Conservation (phyloP, 768 basidiomycete genomes). For the Roridomyces roridus region DNA sequence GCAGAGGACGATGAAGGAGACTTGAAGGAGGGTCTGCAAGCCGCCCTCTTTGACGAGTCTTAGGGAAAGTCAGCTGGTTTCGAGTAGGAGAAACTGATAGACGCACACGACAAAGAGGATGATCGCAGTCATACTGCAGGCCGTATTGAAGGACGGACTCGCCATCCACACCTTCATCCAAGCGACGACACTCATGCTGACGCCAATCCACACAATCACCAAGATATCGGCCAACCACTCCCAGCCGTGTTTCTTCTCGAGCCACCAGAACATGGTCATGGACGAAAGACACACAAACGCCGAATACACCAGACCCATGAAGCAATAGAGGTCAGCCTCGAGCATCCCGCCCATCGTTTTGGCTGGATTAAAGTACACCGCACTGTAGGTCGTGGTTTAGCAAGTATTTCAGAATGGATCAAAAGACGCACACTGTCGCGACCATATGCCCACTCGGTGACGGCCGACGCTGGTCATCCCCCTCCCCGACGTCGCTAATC, state of each 20-base stretch:
- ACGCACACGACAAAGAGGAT: slow-evolving; percentile 83
- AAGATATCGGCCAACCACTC: slow-evolving; percentile 77
- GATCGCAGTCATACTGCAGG: slow-evolving; percentile 85
- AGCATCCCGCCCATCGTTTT: slow-evolving; percentile 94
- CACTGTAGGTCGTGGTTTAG: slow-evolving; percentile 43
- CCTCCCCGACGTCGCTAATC: slow-evolving; percentile 65
- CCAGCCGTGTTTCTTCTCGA: slow-evolving; percentile 73
- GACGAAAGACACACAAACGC: slow-evolving; percentile 76
- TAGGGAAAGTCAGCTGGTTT: slow-evolving; percentile 5
- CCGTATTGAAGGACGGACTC: slow-evolving; percentile 86
- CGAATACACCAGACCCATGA: slow-evolving; percentile 72
- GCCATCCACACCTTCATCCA: slow-evolving; percentile 94
- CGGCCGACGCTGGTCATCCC: slow-evolving; percentile 57
- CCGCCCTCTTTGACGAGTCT: slow-evolving; percentile 92
- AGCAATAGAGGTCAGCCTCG: slow-evolving; percentile 85
- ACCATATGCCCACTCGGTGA: slow-evolving; percentile 90
- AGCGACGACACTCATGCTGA: slow-evolving; percentile 81
- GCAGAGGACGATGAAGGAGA: slow-evolving; percentile 76
- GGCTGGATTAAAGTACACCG: slow-evolving; percentile 92
- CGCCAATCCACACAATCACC: slow-evolving; percentile 82
- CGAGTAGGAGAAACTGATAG: not conserved
- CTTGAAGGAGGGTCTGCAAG: slow-evolving; percentile 72
- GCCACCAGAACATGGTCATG: slow-evolving; percentile 81
- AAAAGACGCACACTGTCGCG: slow-evolving; percentile 80
- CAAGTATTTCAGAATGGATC: not conserved